Evolutionary conservation across 164 flowering plant genomes (phyloP).

Genomic region (Chimonanthus salicifolius): DNA sequence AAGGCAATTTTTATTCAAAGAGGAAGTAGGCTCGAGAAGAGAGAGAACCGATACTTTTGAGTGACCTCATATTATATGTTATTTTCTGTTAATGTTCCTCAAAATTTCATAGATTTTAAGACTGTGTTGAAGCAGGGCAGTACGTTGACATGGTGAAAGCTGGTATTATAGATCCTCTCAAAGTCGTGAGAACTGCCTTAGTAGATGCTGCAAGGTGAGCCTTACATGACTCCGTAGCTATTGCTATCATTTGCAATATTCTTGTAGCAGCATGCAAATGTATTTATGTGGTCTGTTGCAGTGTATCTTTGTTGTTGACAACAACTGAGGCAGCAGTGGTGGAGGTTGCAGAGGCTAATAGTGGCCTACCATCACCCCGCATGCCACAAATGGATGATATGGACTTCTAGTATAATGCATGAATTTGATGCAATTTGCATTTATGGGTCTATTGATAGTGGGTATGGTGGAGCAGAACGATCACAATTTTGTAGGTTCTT

Average conservation of each 20-base stretch:
- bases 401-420: not conserved
- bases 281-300: conserved; percentile 26
- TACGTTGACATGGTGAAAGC: conserved; percentile 86
- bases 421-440: not conserved
- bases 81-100: not conserved
- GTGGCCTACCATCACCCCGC: conserved; percentile 30
- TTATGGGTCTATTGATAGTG: not conserved
- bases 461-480: not conserved
- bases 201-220: conserved; percentile 86
- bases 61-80: not conserved
- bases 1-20: too few relatives aligned
- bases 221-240: not conserved
- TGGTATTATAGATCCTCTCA: conserved; percentile 90
- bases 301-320: conserved; percentile 69
- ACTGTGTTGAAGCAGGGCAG: conserved; percentile 40
- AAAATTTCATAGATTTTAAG: not conserved
- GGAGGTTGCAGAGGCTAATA: conserved; percentile 37
- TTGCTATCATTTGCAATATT: not conserved
- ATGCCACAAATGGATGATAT: conserved; percentile 47
- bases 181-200: conserved; percentile 82
- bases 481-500: not conserved
- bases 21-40: not conserved
- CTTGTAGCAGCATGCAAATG: not conserved
- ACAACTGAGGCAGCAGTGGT: conserved; percentile 62
- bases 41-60: not conserved